These are phyloP conservation scores for Paramarasmius palmivorus DNA, from an alignment of 1,284 basidiomycete species.

Conservation along the genomic window DNA sequence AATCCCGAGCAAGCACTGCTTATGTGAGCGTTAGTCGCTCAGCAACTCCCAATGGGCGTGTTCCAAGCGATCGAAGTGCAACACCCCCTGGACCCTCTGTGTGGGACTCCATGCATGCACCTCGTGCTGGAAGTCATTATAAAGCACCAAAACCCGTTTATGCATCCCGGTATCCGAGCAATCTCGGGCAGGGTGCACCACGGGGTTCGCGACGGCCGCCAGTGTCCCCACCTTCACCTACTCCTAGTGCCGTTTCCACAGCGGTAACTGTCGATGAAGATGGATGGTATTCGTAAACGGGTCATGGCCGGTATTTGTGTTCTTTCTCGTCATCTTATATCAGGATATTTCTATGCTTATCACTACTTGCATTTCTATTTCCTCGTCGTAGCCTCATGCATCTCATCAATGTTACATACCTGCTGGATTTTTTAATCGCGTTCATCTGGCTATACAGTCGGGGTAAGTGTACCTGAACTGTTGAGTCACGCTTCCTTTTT, in stretches of 20 bases:
- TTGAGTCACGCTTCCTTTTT: neutral
- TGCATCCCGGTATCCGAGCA: conserved; percentile 36
- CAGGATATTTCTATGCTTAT: neutral
- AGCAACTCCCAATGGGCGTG: conserved; percentile 31
- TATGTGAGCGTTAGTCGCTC: conserved; percentile 37
- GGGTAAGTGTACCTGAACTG: neutral
- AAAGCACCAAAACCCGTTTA: conserved; percentile 23
- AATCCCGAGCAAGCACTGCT: conserved; percentile 68
- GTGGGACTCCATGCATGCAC: conserved; percentile 77
- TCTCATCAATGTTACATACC: no score
- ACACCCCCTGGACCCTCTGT: conserved; percentile 55
- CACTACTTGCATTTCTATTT: neutral
- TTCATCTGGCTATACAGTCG: neutral
- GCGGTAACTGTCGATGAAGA: conserved; percentile 69
- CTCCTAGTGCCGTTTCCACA: conserved; percentile 71
- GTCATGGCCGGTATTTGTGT: neutral
- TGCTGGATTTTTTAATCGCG: neutral
- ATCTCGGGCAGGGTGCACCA: conserved; percentile 34
- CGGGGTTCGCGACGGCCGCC: conserved; percentile 17
- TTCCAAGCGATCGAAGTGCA: conserved; percentile 34
- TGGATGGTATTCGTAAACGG: conserved; percentile 69
- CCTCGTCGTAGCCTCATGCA: no score
- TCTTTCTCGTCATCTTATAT: neutral
- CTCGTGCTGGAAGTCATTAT: conserved; percentile 24
- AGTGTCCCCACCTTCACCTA: conserved; percentile 58